Base-by-base conservation (phyloP, 2,329 filamentous ascomycete species). In the Cladosporium sp. region DNA sequence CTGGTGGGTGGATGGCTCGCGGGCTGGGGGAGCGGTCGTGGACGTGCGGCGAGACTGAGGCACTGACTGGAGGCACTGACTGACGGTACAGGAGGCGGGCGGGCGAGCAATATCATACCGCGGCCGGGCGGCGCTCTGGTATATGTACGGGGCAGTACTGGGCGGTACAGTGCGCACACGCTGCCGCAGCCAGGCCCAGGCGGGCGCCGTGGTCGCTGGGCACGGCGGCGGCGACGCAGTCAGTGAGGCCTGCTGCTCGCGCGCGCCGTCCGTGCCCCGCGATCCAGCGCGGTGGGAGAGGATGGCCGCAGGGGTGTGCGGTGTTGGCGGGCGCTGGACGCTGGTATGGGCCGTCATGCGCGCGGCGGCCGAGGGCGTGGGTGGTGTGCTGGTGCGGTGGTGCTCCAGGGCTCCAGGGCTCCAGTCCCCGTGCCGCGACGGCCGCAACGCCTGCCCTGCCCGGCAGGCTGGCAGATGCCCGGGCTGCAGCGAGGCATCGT, bases 231-330 rank as follows among this genome's bases (percentile, higher is more conserved):
- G 16, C 40, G 22, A 44, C 43, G 22, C 34, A 14, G 34, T 33
- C 44, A 46, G 33, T 37, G 34, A 50, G 31, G 48, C 33, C 48
- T 50, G 48, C 48, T 43, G 22, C 22, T 28, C 45, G 32, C 46
- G 35, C 35, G 22, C 31, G 46, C 40, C 46, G 48, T 50, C 40
- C 48, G 48, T 50, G 48, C 48, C n/a, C 13, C 16, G 31, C 18
- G 48, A 50, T 37, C 48, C 48, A 14, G 40, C 40, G 31, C 28
- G 32, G 48, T 50, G 48, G 48, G 40, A 50, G 38, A 50, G 8
- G 48, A 50, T 50, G 48, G 13, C 31, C 22, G 40, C 48, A 50
- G 40, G 48, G 48, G 48, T 50, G 40, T n/a, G 16, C 19, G 22
- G 22, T 28, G 22, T 28, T 7, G 22, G 22, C 22, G 22, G 22